Percentiles rank a stretch among this genome's conserved stretches.
These are phyloP conservation scores for Aspergillus ibericus DNA, from an alignment of 2,329 filamentous ascomycete species.

Conservation along the genomic window DNA sequence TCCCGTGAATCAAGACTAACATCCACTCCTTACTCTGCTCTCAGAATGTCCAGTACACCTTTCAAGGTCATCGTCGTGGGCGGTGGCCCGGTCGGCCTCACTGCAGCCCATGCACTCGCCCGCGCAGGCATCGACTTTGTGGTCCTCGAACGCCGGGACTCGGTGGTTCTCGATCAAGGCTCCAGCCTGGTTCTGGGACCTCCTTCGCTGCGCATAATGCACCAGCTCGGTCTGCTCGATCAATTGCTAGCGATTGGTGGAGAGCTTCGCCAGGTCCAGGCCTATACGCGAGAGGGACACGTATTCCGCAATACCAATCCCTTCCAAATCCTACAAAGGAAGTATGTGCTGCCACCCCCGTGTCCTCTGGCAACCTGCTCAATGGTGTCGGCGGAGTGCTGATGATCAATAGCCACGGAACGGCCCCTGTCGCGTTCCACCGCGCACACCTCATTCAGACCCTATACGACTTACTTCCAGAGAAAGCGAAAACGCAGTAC, in stretches of 20 bases:
- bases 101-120: constrained; percentile 18
- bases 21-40: no score
- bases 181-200: constrained; percentile 31
- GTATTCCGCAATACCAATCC: neutral
- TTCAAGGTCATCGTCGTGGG: constrained; percentile 27
- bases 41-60: no score
- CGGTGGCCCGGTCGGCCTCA: constrained; percentile 22
- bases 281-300: neutral
- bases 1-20: no score
- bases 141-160: constrained; percentile 31
- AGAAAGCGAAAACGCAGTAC: neutral
- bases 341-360: constrained; percentile 6
- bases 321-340: neutral
- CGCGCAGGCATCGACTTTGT: constrained; percentile 34
- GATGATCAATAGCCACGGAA: constrained; percentile 14
- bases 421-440: constrained; percentile 12
- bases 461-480: constrained; percentile 14
- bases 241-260: neutral
- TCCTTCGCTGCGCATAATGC: constrained; percentile 17
- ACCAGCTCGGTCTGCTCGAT: neutral
- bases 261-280: neutral
- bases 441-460: constrained; percentile 13
- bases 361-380: no score
- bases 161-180: constrained; percentile 28
- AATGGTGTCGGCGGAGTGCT: no score